Conservation (phyloP, 1,284 basidiomycete species). For the Schizophyllum amplum region DNA sequence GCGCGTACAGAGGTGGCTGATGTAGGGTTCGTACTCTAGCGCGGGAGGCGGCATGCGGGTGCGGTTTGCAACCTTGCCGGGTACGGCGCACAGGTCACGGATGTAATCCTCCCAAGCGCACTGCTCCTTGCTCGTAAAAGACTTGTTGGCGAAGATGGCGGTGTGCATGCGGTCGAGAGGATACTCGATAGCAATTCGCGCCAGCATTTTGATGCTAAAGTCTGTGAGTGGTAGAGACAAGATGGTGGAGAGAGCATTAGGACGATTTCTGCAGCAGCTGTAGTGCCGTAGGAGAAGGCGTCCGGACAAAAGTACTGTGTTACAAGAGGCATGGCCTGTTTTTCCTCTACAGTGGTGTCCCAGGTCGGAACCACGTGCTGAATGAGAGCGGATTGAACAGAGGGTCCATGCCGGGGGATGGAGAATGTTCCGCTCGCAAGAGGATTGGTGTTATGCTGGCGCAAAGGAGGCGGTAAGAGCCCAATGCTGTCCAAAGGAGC, state of each 20-base stretch:
- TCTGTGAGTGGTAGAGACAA: conserved; percentile 40
- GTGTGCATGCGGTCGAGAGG: conserved; percentile 60
- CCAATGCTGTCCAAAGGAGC: conserved; percentile 47
- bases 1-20: conserved; percentile 42
- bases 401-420: conserved; percentile 41
- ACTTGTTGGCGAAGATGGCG: conserved; percentile 31
- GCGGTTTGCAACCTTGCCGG: conserved; percentile 61
- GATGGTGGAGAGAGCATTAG: conserved; percentile 51
- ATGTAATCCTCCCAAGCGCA: conserved; percentile 65
- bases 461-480: conserved; percentile 50
- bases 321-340: conserved; percentile 33
- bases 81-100: conserved; percentile 49
- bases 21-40: conserved; percentile 47
- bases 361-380: conserved; percentile 63
- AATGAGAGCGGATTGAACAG: conserved; percentile 57
- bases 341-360: conserved; percentile 46
- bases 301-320: conserved; percentile 70
- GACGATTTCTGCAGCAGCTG: conserved; percentile 45
- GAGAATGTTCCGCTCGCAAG: conserved; percentile 25
- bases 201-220: conserved; percentile 44
- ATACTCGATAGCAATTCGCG: conserved; percentile 48
- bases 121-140: conserved; percentile 21
- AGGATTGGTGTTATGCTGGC: conserved; percentile 27
- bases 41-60: conserved; percentile 30
- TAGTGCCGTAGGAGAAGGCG: conserved; percentile 38